phyloP scores from a whole-genome alignment of 139 green algal genomes.

The Nannochloris sp. region DNA sequence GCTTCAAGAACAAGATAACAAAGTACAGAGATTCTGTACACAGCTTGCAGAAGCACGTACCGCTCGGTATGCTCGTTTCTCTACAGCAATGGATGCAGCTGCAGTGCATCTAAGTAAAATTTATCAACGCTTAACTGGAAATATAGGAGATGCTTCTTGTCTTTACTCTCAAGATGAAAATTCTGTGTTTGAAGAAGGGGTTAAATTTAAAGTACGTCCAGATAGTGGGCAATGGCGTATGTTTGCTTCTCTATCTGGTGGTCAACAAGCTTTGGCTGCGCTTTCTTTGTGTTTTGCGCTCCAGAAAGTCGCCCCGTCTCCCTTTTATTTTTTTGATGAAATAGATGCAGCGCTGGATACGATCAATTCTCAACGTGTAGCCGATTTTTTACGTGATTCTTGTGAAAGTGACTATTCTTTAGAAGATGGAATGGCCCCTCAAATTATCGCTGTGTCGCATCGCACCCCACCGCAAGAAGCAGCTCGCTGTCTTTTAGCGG shows the following conservation, averaged over 20 bases:
- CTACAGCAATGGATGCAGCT: slow-evolving; percentile 8
- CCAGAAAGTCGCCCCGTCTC: slow-evolving; percentile 62
- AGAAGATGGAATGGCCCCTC: not conserved
- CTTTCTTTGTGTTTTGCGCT: slow-evolving; percentile 71
- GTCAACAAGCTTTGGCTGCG: slow-evolving; percentile 71
- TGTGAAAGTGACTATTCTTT: not conserved
- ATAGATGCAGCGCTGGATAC: slow-evolving; percentile 56
- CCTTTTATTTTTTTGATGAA: slow-evolving; percentile 88
- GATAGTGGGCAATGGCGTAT: slow-evolving; percentile 53
- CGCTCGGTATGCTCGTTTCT: slow-evolving; percentile 34
- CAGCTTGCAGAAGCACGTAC: slow-evolving; percentile 27
- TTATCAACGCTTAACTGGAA: slow-evolving; percentile 33
- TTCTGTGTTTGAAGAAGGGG: slow-evolving; percentile 52
- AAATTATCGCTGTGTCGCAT: not conserved
- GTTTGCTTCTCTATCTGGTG: slow-evolving; percentile 58
- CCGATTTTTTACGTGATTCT: slow-evolving; percentile 21
- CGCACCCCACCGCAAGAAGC: not conserved
- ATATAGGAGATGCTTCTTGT: slow-evolving; percentile 40
- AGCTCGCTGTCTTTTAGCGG: not conserved
- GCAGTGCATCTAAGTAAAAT: slow-evolving; percentile 18
- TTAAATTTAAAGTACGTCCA: slow-evolving; percentile 44
- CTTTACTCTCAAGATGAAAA: slow-evolving; percentile 40
- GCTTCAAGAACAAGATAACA: not conserved
- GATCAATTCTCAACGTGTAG: slow-evolving; percentile 34
- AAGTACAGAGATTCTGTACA: slow-evolving; percentile 8